These are phyloP conservation scores for Pseudomonodictys pantanalensis DNA, from an alignment of 495 filamentous ascomycete species.

Conservation along the genomic window DNA sequence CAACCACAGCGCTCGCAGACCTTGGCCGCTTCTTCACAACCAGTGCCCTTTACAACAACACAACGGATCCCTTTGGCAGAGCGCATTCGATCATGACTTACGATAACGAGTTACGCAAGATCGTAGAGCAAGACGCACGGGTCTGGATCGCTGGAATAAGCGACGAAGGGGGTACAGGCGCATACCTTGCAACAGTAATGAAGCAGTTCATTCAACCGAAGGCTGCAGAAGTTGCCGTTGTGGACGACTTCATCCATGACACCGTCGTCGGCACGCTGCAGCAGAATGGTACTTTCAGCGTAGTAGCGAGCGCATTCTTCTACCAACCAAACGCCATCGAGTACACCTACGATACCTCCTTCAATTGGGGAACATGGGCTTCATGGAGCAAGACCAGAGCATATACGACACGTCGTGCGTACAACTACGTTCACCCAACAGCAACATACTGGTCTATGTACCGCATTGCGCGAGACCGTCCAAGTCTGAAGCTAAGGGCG, in stretches of 20 bases:
- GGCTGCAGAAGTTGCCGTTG: conserved; percentile 45
- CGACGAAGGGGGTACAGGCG: conserved; percentile 49
- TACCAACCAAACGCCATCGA: conserved; percentile 39
- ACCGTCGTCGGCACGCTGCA: conserved; percentile 22
- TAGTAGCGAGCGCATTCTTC: conserved; percentile 48
- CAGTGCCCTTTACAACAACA: conserved; percentile 46
- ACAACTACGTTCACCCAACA: conserved; percentile 54
- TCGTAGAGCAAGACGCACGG: conserved; percentile 49
- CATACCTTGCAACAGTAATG: conserved; percentile 47
- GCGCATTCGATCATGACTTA: conserved; percentile 52
- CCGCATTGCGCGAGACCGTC: conserved; percentile 46
- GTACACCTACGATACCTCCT: conserved; percentile 41
- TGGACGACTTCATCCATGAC: conserved; percentile 48
- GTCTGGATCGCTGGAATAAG: conserved; percentile 46
- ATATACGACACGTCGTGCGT: conserved; percentile 48
- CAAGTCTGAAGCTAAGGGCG: conserved; percentile 39
- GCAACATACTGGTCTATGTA: conserved; percentile 53
- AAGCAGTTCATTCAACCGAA: conserved; percentile 50
- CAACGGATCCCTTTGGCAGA: conserved; percentile 49
- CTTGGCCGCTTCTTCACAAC: conserved; percentile 45
- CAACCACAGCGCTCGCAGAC: conserved; percentile 36
- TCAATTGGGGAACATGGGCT: conserved; percentile 43
- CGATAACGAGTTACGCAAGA: conserved; percentile 42
- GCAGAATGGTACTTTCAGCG: conserved; percentile 38
- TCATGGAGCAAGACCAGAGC: conserved; percentile 46